phyloP scores from a whole-genome alignment of 148 eudicot species.

The Fagopyrum esculentum region DNA sequence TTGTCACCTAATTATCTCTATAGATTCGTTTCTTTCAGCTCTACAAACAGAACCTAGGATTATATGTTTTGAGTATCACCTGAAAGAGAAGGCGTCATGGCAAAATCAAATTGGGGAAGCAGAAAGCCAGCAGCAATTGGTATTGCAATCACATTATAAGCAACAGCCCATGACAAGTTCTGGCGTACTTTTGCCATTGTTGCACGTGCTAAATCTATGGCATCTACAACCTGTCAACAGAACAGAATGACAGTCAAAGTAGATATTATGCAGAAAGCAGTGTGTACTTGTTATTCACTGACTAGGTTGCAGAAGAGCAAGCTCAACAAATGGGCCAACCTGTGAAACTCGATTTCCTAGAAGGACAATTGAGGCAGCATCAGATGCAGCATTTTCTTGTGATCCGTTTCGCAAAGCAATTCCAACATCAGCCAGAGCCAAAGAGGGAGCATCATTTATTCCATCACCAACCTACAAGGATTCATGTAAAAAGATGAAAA shows the following conservation, averaged over 20 bases:
- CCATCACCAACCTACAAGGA: conserved; percentile 87
- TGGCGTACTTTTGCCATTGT: conserved; percentile 89
- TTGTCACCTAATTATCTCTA: no score
- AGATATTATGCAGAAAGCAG: neutral
- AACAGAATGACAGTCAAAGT: conserved; percentile 3
- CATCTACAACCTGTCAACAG: conserved; percentile 65
- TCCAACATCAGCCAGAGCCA: conserved; percentile 95
- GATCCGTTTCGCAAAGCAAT: conserved; percentile 76
- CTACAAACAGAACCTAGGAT: no score
- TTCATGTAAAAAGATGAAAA: conserved; percentile 3
- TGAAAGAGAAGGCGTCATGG: conserved; percentile 97
- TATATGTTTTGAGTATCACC: conserved; percentile 31
- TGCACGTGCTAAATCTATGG: conserved; percentile 75
- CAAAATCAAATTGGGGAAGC: conserved; percentile 89
- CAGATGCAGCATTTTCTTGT: conserved; percentile 95
- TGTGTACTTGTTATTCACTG: neutral
- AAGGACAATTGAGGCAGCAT: conserved; percentile 90
- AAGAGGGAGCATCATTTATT: conserved; percentile 91
- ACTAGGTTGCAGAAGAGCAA: neutral
- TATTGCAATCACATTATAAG: conserved; percentile 69
- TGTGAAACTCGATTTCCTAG: conserved; percentile 89
- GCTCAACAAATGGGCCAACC: conserved; percentile 26
- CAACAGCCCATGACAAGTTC: conserved; percentile 88
- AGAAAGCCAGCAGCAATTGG: conserved; percentile 89
- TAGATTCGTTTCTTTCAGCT: no score